Evolutionary conservation across 2,329 filamentous ascomycete species (phyloP), one percentile per base, ranked within the genome.

Genomic region (Apiospora aurea): DNA sequence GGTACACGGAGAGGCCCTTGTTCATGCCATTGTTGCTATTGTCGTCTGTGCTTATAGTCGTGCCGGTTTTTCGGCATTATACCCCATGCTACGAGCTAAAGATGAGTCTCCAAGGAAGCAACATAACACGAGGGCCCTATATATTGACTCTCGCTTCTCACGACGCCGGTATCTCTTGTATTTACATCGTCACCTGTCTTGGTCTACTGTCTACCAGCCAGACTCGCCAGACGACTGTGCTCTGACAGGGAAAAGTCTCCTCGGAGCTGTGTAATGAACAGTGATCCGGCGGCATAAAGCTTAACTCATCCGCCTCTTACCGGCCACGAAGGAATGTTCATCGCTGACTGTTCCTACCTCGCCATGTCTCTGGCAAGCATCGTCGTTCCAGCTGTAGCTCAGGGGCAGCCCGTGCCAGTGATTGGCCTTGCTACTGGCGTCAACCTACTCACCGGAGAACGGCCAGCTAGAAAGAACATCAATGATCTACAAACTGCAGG

Each of bases 381-480:
- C 7, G 43, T 29, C 41, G 26, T 47, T 44, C 66, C 66, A 47
- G 38, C 41, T 46, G 26, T 41, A 24, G 68, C 67, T 18, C 72
- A 73, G 67, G 72, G 66, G 24, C 66, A 73, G 8, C 71, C 69
- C 13, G 72, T 79, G 13, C 74, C 76, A 5, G 74, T 79, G 8
- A 74, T 72, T 44, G 78, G 78, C 18, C 70, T 77, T 70, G 75
- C 72, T 18, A 79, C 78, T 24, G 78, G 78, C 6, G 74, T 79
- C 41, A 70, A 76, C 46, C 67, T 74, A 34, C 69, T 69, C 26
- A 84, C 83, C 18, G 82, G 83, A 3, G 80, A 82, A 68, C 80
- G 83, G 38, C 87, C 87, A 8, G 71, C 79, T 57, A 83, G 87
- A 70, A 79, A 80, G 72, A 85, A 86, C 73, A 86, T 90, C 73